Evolutionary conservation across 345 rosid species (phyloP), one percentile per base, ranked within the genome.

Genomic region (Brassica incana): DNA sequence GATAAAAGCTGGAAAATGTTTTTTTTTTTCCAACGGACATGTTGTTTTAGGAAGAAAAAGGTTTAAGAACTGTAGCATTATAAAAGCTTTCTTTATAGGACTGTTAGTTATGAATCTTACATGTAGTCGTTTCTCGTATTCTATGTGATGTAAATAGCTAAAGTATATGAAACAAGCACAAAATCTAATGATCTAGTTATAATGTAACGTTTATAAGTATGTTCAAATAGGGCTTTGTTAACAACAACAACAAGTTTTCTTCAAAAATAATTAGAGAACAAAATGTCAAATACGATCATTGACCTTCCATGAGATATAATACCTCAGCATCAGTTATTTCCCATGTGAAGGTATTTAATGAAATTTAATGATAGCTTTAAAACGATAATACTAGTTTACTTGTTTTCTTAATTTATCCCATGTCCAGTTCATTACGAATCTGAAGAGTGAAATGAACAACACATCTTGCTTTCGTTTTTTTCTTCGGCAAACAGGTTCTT

Each of bases 321-420:
- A 78, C 54, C 64, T 79, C 78, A 79, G 32, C 82, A 73, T 68
- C 25, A 61, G 78, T 73, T 73, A 45, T 72, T 43, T 71, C 45
- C 73, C 83, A 81, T 81, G 79, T 81, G 80, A 76, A 76, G 73
- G 33, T 75, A 64, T 75, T 81, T 48, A 80, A 62, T 80, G 72
- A 18, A 71, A 73, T 69, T 80, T 70, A 75, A 68, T 75, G 71
- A 23, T 76, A 65, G 56, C 70, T 52, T 52, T 65, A 54, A 61
- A 54, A 52, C 11, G 81, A 74, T 68, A 33, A 16, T 30, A 33
- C 10, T 30, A 18, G 63, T 77, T 45, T 77, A 50, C 38, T 23
- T 63, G 20, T 64, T 70, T 62, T 77, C 69, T 33, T 54, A 54
- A 54, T 54, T 65, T 71, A 50, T 71, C 23, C 2, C 45, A 64